Evolutionary conservation across 352 stramenopile genomes (phyloP).

Genomic region (Lagenidium sp.): DNA sequence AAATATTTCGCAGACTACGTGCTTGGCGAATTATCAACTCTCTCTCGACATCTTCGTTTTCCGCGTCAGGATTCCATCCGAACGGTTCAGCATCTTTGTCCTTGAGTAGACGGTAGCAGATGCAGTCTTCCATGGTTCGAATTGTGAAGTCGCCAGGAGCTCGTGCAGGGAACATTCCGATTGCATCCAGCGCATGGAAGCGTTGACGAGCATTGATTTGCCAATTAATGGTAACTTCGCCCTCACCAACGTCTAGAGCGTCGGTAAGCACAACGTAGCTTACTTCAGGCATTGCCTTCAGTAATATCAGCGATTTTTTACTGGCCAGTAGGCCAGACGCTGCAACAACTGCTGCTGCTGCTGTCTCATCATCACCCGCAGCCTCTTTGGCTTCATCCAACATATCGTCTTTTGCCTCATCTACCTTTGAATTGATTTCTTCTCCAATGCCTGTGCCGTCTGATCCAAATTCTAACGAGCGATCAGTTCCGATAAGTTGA

Average conservation of each 20-base stretch:
- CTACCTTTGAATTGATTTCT: constrained; percentile 3
- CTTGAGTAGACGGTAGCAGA: constrained; percentile 47
- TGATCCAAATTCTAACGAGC: background rate
- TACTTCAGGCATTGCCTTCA: constrained; percentile 33
- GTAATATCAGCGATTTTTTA: constrained; percentile 28
- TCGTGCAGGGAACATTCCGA: constrained; percentile 45
- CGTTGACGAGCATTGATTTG: constrained; percentile 38
- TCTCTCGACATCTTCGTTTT: constrained; percentile 24
- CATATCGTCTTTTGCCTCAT: constrained; percentile 3
- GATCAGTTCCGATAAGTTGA: background rate
- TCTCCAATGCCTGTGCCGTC: constrained; percentile 2
- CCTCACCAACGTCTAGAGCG: constrained; percentile 32
- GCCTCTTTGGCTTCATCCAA: constrained; percentile 11
- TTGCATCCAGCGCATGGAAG: constrained; percentile 45
- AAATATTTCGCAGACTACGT: constrained; percentile 19
- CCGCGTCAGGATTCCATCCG: constrained; percentile 28
- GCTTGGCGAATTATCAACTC: constrained; percentile 30
- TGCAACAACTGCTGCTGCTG: constrained; percentile 15
- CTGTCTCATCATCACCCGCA: constrained; percentile 8
- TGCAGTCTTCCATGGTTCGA: constrained; percentile 42
- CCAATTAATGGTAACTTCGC: constrained; percentile 49
- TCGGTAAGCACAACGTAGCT: constrained; percentile 46
- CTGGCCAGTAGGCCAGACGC: constrained; percentile 15
- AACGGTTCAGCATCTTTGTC: constrained; percentile 23
- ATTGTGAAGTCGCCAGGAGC: constrained; percentile 16